These are phyloP conservation scores for Leptodontidium sp. DNA, from an alignment of 2,329 filamentous ascomycete genomes.

Conservation along the genomic window DNA sequence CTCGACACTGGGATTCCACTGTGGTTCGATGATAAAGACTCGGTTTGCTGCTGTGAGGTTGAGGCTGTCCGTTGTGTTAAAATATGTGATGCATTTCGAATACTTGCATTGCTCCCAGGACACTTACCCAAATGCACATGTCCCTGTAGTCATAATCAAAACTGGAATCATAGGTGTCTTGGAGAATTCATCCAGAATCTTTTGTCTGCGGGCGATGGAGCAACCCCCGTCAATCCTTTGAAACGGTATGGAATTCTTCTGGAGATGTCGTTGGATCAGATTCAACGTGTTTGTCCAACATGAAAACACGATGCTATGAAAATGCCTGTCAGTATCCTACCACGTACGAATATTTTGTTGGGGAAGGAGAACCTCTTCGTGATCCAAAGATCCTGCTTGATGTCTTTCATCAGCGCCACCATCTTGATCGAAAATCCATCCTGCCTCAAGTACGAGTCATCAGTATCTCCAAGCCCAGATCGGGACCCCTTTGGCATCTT, in stretches of 20 bases:
- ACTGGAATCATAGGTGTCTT: conserved; percentile 27
- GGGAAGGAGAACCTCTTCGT: background rate
- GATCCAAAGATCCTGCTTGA: background rate
- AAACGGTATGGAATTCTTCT: background rate
- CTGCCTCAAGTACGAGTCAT: background rate
- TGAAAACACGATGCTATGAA: background rate
- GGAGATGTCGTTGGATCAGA: background rate
- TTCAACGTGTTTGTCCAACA: conserved; percentile 6
- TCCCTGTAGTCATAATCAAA: conserved; percentile 56
- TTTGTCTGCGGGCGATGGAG: background rate
- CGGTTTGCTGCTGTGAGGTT: conserved; percentile 40
- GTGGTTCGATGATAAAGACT: conserved; percentile 44
- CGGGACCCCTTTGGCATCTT: background rate
- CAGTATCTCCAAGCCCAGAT: background rate
- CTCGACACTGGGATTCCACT: conserved; percentile 47
- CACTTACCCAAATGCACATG: conserved; percentile 33
- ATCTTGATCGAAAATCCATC: background rate
- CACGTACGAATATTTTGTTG: too few species aligned
- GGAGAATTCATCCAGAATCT: conserved; percentile 3
- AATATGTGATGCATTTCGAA: too few species aligned
- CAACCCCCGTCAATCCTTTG: background rate
- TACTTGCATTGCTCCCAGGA: too few species aligned
- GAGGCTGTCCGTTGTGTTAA: conserved; percentile 34
- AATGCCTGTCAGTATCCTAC: too few species aligned
- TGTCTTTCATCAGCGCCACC: background rate